Conservation (phyloP, 2,329 filamentous ascomycete species). For the Cercospora zeina region DNA sequence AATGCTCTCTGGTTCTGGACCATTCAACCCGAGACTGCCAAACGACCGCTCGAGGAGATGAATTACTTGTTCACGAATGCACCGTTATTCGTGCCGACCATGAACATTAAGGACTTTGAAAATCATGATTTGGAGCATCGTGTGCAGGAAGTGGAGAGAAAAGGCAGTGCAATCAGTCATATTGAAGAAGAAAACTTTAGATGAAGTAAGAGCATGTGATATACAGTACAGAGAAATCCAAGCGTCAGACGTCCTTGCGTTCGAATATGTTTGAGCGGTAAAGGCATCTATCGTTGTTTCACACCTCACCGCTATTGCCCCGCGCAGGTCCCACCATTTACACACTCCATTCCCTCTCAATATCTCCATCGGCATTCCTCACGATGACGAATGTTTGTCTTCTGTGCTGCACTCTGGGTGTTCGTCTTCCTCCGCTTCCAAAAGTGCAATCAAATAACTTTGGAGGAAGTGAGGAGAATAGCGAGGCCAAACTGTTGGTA, state of each 20-base stretch:
- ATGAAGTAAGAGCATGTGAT: background rate
- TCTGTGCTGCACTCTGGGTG: slow-evolving; percentile 45
- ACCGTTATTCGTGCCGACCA: slow-evolving; percentile 62
- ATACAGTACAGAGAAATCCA: background rate
- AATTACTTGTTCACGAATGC: slow-evolving; percentile 62
- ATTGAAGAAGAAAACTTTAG: slow-evolving; percentile 24
- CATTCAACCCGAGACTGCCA: slow-evolving; percentile 65
- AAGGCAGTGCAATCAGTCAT: slow-evolving; percentile 42
- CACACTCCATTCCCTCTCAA: background rate
- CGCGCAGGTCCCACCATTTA: background rate
- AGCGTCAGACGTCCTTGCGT: background rate
- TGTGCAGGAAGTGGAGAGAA: slow-evolving; percentile 58
- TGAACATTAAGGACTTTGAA: slow-evolving; percentile 55
- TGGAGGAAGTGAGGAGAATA: slow-evolving; percentile 42
- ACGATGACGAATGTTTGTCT: slow-evolving; percentile 45
- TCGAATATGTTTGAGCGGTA: background rate
- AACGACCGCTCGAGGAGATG: slow-evolving; percentile 67
- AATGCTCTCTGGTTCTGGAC: slow-evolving; percentile 65
- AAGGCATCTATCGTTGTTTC: background rate
- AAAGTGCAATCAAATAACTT: slow-evolving; percentile 44
- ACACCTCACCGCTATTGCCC: background rate
- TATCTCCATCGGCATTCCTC: slow-evolving; percentile 41
- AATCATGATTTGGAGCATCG: slow-evolving; percentile 61
- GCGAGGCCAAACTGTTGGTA: background rate
- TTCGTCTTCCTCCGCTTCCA: slow-evolving; percentile 44